These are phyloP conservation scores for Mucor plumbeus DNA, from an alignment of 371 early-diverging fungal species.

Conservation along the genomic window DNA sequence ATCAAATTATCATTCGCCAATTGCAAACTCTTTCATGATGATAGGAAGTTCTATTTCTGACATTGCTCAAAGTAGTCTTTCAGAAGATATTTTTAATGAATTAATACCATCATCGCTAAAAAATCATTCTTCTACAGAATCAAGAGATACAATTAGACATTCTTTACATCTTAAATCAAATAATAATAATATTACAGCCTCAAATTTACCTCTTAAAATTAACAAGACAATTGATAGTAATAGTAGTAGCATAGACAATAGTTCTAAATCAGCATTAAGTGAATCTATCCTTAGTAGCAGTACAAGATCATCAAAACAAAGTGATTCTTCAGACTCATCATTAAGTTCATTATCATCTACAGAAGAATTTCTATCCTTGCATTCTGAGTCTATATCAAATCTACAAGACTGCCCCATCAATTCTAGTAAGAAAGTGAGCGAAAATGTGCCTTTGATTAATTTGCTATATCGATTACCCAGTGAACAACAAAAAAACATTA, in stretches of 20 bases:
- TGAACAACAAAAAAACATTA: background rate
- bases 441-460: conserved; percentile 4
- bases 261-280: background rate
- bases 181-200: background rate
- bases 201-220: background rate
- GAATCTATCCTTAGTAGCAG: background rate
- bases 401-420: background rate
- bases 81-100: conserved; percentile 23
- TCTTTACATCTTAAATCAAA: background rate
- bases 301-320: conserved; percentile 6
- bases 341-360: background rate
- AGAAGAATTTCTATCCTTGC: background rate
- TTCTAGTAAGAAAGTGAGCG: background rate
- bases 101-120: background rate
- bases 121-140: background rate
- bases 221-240: background rate
- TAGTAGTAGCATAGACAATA: background rate
- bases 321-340: background rate
- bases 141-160: background rate
- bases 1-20: background rate
- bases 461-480: background rate
- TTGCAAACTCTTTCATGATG: conserved; percentile 12
- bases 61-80: conserved; percentile 15
- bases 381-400: background rate
- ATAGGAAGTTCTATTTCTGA: conserved; percentile 1